Base-by-base conservation (phyloP, 371 early-diverging fungal genomes). In the Phascolomyces articulosus region DNA sequence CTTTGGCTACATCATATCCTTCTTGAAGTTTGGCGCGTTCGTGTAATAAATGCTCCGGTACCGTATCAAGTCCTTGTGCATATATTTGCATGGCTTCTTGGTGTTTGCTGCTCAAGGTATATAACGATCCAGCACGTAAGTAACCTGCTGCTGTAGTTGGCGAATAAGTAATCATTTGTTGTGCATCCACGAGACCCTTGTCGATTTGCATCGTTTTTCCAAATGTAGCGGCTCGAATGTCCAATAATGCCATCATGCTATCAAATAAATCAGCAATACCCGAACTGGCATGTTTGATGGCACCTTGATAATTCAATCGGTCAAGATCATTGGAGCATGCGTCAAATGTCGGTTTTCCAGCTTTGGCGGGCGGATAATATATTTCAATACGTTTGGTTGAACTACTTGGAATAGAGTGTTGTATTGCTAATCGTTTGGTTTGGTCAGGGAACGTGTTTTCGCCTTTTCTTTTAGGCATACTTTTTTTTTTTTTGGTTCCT, bases 111-210 rank as follows among this genome's bases (percentile, higher is more conserved):
- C 27, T 24, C 28, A 59, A 23, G 27, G 40, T 47, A 47, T 59
- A 59, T 27, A 59, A 23, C 18, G 44, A 13, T 27, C 60, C 60
- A 20, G 40, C 60, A 8, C 60, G 60, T 20, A 59, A 27, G 20
- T 59, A 59, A 9, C 60, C 60, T 44, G 38, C 60, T n/a, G 60
- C 47, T n/a, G 47, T 9, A 18, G 38, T 24, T 3, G 60, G 60
- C 13, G 60, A 44, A 47, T 59, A 59, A 1, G 23, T 23, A 40
- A 59, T 59, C 47, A 59, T 59, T 44, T 40, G 40, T 1, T 40
- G 41, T 2, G 60, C 60, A 27, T 59, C 60, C 20, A 40, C 21
- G 3, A 59, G 60, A 10, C 60, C 60, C 40, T 59, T 40, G 15
- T 40, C 24, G 24, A 59, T 40, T 27, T 59, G 40, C 20, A 38